A percentile compares a stretch with the other conserved stretches of the same genome.
These are phyloP conservation scores for Apiotrichum domesticum DNA, from an alignment of 1,284 basidiomycete species.

Conservation along the genomic window DNA sequence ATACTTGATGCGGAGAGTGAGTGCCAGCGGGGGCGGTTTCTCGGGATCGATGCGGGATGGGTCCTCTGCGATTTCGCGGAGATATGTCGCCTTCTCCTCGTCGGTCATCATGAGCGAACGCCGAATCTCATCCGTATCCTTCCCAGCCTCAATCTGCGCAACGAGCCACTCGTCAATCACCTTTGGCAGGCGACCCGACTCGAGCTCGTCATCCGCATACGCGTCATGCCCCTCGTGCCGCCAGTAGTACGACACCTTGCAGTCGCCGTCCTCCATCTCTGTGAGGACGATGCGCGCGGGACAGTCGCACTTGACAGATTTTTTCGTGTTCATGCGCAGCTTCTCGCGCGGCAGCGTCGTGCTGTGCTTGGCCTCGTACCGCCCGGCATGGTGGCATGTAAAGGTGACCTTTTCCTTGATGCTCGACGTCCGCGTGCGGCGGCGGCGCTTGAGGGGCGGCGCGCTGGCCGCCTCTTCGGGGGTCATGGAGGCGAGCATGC, in stretches of 20 bases:
- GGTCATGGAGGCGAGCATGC: conserved; percentile 26
- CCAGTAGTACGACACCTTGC: conserved; percentile 40
- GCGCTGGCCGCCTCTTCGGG: conserved; percentile 32
- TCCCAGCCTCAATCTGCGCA: conserved; percentile 34
- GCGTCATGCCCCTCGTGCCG: conserved; percentile 44
- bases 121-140: conserved; percentile 39
- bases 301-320: conserved; percentile 44
- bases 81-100: conserved; percentile 34
- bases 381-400: conserved; percentile 44
- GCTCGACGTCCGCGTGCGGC: conserved; percentile 30
- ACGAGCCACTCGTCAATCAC: conserved; percentile 42
- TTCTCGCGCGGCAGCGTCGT: conserved; percentile 33
- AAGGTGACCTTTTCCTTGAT: conserved; percentile 43
- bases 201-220: conserved; percentile 32
- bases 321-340: conserved; percentile 41
- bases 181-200: conserved; percentile 36
- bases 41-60: conserved; percentile 27
- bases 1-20: conserved; percentile 40
- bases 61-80: conserved; percentile 31
- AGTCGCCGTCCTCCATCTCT: conserved; percentile 35
- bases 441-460: conserved; percentile 36
- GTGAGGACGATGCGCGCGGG: conserved; percentile 37
- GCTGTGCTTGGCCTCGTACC: conserved; percentile 37
- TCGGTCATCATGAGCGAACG: conserved; percentile 33
- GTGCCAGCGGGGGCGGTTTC: conserved; percentile 35